A percentile compares a stretch with the other conserved stretches of the same genome.
phyloP scores from a whole-genome alignment of 805 yeast genomes.

The Candida taoyuanica region DNA sequence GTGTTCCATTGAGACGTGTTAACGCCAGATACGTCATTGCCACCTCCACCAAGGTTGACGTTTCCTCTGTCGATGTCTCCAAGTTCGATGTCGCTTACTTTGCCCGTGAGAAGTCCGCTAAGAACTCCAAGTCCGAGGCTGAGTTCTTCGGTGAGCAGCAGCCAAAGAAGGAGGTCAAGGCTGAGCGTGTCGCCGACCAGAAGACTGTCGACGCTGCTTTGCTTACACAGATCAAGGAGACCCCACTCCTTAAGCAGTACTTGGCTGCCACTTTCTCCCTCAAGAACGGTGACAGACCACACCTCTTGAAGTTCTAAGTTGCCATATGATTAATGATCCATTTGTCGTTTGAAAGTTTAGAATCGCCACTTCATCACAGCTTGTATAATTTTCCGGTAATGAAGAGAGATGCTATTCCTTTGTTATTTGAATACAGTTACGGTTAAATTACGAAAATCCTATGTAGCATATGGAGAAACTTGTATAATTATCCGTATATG shows the following conservation, averaged over 20 bases:
- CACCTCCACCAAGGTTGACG: slow-evolving; percentile 87
- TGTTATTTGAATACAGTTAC: slow-evolving; percentile 16
- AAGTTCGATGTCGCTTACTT: slow-evolving; percentile 94
- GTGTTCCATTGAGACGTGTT: slow-evolving; percentile 99
- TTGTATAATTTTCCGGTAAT: slow-evolving; percentile 26
- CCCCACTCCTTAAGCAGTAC: slow-evolving; percentile 96
- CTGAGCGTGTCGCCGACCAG: slow-evolving; percentile 96
- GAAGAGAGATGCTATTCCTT: slow-evolving; percentile 21
- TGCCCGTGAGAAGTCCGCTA: slow-evolving; percentile 88
- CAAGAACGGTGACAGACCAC: slow-evolving; percentile 98
- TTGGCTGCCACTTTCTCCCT: slow-evolving; percentile 92
- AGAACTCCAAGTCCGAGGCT: slow-evolving; percentile 83
- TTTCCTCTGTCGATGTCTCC: slow-evolving; percentile 75
- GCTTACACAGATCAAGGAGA: slow-evolving; percentile 91
- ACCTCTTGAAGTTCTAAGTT: slow-evolving; percentile 89
- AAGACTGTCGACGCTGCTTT: slow-evolving; percentile 90
- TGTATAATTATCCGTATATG: no score
- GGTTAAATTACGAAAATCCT: slow-evolving; percentile 5
- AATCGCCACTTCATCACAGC: slow-evolving; percentile 6
- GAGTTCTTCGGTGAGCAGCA: slow-evolving; percentile 80
- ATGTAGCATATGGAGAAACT: background rate
- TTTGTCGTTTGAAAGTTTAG: slow-evolving; percentile 6
- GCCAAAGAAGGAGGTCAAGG: slow-evolving; percentile 79
- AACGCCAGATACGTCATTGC: slow-evolving; percentile 98
- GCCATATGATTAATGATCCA: slow-evolving; percentile 7